Evolutionary conservation across 345 rosid genomes (phyloP), one percentile per base, ranked within the genome.

Genomic region (Ceriops decandra): DNA sequence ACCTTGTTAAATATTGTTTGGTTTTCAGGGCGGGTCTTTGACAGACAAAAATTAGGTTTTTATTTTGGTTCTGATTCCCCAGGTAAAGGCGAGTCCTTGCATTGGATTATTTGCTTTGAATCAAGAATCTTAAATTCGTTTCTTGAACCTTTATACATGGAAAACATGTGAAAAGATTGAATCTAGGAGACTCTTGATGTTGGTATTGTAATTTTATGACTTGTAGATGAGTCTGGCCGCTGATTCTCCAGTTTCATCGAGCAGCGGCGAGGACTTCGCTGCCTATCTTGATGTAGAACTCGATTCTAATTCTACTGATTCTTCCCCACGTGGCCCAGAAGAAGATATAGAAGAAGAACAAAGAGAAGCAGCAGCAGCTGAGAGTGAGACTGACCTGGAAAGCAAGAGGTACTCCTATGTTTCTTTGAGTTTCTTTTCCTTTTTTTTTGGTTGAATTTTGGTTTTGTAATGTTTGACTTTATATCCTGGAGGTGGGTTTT

Each of bases 221-320:
- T 47, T 63, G 46, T 74, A 89, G 95, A 92, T 88, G 97, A 92
- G 91, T 74, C 76, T 92, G 0, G 83, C 76, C 5, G 76, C 87
- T 10, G 96, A 90, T 80, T 93, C 97, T 17, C 97, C 93, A 1
- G 85, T 87, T 33, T 93, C 96, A 0, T 90, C 97, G 1, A 88
- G 92, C 70, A 90, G 93, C 49, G 49, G 49, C 28, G 96, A 89
- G 0, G 97, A 93, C 73, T 84, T 90, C 16, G 98, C 92, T 0
- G 88, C 92, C 5, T 80, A 68, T 52, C 86, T 90, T 21, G 93
- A 90, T 67, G 68, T 77, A 1, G 85, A 87, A 72, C 71, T 90
- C 24, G 89, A 80, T 21, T 49, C 80, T 6, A 62, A 58, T 33
- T 79, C 89, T 58, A 68, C 80, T 1, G 81, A 67, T 9, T 88